Evolutionary conservation across 139 green algal genomes (phyloP).

Genomic region (Diplosphaera chodatii): DNA sequence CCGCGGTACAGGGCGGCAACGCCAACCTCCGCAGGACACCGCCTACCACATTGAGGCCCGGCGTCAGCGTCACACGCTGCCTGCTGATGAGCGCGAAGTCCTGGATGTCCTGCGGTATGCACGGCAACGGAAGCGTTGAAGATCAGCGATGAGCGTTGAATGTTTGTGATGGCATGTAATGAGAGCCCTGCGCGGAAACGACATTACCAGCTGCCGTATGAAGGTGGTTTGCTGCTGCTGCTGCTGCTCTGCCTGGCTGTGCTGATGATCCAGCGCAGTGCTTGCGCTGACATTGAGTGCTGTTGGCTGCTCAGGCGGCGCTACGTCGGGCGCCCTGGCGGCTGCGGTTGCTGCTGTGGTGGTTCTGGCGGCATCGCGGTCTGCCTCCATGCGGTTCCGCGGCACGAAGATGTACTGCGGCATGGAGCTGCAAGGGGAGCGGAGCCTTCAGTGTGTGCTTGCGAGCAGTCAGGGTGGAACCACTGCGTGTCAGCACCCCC

Average conservation of each 20-base stretch:
- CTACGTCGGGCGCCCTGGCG: not conserved
- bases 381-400: not conserved
- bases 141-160: too few species aligned
- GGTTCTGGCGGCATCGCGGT: not conserved
- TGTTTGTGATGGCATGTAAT: too few species aligned
- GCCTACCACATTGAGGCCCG: conserved; percentile 85
- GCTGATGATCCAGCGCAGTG: not conserved
- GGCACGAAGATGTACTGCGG: not conserved
- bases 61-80: conserved; percentile 52
- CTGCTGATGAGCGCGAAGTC: conserved; percentile 81
- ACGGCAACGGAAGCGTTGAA: too few species aligned
- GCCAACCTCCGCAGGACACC: conserved; percentile 20
- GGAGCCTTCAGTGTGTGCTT: too few species aligned
- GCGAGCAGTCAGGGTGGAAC: too few species aligned
- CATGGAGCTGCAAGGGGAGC: not conserved
- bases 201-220: not conserved
- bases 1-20: too few species aligned
- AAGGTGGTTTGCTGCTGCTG: not conserved
- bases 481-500: too few species aligned
- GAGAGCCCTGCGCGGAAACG: too few species aligned
- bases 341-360: too few species aligned
- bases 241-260: not conserved
- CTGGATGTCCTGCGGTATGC: conserved; percentile 32
- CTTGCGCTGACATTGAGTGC: not conserved
- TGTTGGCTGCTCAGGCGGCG: too few species aligned